Percentiles rank a stretch among this genome's conserved stretches.
These are phyloP conservation scores for Aspergillus hortae DNA, from an alignment of 2,329 filamentous ascomycete species.

Conservation along the genomic window DNA sequence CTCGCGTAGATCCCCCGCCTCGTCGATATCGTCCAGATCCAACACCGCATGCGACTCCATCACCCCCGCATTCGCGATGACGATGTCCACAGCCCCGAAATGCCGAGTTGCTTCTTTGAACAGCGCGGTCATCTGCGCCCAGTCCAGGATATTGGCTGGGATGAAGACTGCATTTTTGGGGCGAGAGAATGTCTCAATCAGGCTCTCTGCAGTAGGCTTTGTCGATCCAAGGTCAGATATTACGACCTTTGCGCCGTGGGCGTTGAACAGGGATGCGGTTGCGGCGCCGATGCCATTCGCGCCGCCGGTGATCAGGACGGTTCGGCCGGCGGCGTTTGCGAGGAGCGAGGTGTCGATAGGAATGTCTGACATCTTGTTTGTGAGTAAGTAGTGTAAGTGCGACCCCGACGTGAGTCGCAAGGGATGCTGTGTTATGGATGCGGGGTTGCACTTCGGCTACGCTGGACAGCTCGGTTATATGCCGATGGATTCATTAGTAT, in stretches of 20 bases:
- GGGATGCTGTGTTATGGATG: background rate
- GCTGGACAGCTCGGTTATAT: background rate
- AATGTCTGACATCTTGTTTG: background rate
- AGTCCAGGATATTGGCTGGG: slow-evolving; percentile 35
- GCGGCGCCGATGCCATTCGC: slow-evolving; percentile 42
- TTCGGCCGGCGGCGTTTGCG: slow-evolving; percentile 22
- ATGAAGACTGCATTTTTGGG: slow-evolving; percentile 26
- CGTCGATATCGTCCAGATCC: slow-evolving; percentile 23
- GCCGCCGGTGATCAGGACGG: slow-evolving; percentile 40
- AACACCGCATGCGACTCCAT: slow-evolving; percentile 27
- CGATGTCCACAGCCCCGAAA: slow-evolving; percentile 39
- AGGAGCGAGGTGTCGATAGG: background rate
- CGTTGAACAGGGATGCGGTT: slow-evolving; percentile 35
- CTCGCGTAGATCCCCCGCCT: slow-evolving; percentile 16
- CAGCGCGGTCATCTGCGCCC: slow-evolving; percentile 32
- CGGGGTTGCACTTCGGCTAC: background rate
- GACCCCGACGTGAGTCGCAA: too few species aligned
- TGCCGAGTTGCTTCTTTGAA: slow-evolving; percentile 29
- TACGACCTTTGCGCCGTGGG: slow-evolving; percentile 37
- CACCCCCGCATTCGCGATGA: slow-evolving; percentile 43
- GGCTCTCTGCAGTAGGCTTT: background rate
- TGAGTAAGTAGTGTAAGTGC: too few species aligned
- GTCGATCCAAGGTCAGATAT: slow-evolving; percentile 29
- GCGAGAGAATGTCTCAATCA: slow-evolving; percentile 7
- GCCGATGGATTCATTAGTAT: background rate